Evolutionary conservation across 1,139 yeast genomes (phyloP).

Genomic region (Sugiyamaella pinicola): DNA sequence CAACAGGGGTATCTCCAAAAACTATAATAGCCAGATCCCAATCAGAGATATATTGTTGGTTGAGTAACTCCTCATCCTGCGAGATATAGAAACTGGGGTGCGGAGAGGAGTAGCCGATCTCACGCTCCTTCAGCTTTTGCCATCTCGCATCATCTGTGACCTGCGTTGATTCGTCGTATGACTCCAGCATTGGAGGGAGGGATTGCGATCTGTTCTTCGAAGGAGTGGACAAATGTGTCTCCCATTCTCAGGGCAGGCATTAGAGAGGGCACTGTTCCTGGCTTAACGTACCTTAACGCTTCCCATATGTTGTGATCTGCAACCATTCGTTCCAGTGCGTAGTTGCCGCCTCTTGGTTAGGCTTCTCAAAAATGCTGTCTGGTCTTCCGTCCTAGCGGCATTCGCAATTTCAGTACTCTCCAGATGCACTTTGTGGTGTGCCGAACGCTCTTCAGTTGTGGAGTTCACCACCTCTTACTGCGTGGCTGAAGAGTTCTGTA

Average conservation of each 20-base stretch:
- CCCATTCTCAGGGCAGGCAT: background rate
- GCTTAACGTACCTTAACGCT: background rate
- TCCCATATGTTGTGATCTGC: background rate
- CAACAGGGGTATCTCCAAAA: constrained; percentile 93
- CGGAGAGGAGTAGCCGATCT: too few species aligned
- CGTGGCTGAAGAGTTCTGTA: background rate
- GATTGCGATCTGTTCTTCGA: background rate
- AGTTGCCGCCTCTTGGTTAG: background rate
- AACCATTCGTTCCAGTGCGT: background rate
- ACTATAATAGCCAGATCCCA: constrained; percentile 52
- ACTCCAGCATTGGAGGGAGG: background rate
- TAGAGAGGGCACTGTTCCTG: background rate
- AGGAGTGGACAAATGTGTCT: background rate
- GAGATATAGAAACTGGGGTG: too few species aligned
- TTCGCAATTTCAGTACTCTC: background rate
- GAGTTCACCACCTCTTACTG: background rate
- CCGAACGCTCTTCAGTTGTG: background rate
- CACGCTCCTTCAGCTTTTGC: background rate
- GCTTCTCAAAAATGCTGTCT: background rate
- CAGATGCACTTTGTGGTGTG: background rate
- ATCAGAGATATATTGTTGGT: too few species aligned
- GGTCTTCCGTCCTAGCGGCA: background rate
- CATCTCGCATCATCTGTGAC: background rate
- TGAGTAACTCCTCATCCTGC: too few species aligned
- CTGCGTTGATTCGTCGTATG: background rate